A percentile compares a stretch with the other conserved stretches of the same genome.
Evolutionary conservation across 1,284 basidiomycete genomes (phyloP).

Genomic region (Ganoderma resinaceum): DNA sequence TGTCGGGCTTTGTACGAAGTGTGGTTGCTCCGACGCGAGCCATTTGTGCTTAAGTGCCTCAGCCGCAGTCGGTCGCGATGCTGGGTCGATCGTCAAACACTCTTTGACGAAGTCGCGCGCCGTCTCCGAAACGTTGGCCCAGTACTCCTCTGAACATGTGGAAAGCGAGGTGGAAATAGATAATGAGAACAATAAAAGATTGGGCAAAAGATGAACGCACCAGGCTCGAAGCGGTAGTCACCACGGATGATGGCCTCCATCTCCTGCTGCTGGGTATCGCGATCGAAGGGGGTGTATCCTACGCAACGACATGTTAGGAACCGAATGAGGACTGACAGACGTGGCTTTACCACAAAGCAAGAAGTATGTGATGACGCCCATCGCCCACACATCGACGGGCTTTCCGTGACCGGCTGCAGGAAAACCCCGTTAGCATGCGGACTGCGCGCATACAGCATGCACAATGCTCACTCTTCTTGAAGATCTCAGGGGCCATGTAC

Average conservation of each 20-base stretch:
- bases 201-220: conserved; percentile 36
- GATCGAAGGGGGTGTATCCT: conserved; percentile 93
- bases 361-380: conserved; percentile 97
- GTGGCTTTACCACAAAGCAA: conserved; percentile 72
- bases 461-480: conserved; percentile 80
- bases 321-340: neutral
- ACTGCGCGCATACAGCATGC: conserved; percentile 3
- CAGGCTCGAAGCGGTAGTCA: conserved; percentile 92
- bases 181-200: neutral
- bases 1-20: conserved; percentile 69
- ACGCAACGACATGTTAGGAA: neutral
- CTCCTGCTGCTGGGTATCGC: conserved; percentile 86
- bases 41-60: conserved; percentile 81
- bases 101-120: conserved; percentile 83
- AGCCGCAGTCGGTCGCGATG: conserved; percentile 76
- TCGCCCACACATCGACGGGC: conserved; percentile 97
- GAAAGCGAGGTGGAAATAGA: neutral
- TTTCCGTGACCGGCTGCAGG: conserved; percentile 87
- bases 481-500: conserved; percentile 99
- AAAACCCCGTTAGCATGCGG: conserved; percentile 17
- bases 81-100: conserved; percentile 88
- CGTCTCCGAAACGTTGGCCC: conserved; percentile 82
- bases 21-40: conserved; percentile 72
- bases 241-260: conserved; percentile 94
- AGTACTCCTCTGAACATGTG: conserved; percentile 69